phyloP scores from a whole-genome alignment of 805 yeast genomes.

The Metschnikowia baotianmanensis region DNA sequence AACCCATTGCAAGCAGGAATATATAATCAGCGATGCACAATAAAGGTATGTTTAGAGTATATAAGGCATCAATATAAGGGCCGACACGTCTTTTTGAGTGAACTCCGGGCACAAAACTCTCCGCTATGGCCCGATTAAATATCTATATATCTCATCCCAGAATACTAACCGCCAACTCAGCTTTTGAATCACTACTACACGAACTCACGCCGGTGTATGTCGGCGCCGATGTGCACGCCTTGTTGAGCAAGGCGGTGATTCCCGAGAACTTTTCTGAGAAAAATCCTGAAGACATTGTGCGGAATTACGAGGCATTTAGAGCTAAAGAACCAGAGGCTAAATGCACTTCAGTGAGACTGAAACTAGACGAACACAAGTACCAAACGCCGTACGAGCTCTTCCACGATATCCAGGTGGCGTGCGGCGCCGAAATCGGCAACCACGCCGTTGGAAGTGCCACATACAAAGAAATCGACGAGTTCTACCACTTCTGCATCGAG shows the following conservation, averaged over 20 bases:
- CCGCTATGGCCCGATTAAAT: neutral
- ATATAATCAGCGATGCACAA: slow-evolving; percentile 5
- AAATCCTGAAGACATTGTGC: slow-evolving; percentile 42
- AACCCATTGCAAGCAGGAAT: slow-evolving; percentile 8
- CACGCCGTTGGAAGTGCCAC: slow-evolving; percentile 47
- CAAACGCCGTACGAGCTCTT: slow-evolving; percentile 51
- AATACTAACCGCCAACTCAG: slow-evolving; percentile 9
- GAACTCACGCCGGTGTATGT: slow-evolving; percentile 14
- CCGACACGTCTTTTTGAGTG: neutral
- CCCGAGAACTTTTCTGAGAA: slow-evolving; percentile 49
- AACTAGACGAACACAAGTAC: slow-evolving; percentile 41
- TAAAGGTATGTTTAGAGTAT: slow-evolving; percentile 7
- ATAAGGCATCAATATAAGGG: neutral
- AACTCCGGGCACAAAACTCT: neutral
- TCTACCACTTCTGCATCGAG: slow-evolving; percentile 61
- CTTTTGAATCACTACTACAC: slow-evolving; percentile 17
- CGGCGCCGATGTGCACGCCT: slow-evolving; percentile 11
- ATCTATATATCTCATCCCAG: neutral
- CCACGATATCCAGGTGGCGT: slow-evolving; percentile 64
- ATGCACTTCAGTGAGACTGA: slow-evolving; percentile 42
- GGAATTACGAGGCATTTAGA: slow-evolving; percentile 38
- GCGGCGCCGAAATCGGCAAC: slow-evolving; percentile 46
- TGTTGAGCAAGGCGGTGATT: slow-evolving; percentile 23
- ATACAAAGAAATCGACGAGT: slow-evolving; percentile 57
- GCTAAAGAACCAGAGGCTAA: slow-evolving; percentile 26